These are phyloP conservation scores for Apium graveolens DNA, from an alignment of 129 eudicot genomes.

Conservation along the genomic window DNA sequence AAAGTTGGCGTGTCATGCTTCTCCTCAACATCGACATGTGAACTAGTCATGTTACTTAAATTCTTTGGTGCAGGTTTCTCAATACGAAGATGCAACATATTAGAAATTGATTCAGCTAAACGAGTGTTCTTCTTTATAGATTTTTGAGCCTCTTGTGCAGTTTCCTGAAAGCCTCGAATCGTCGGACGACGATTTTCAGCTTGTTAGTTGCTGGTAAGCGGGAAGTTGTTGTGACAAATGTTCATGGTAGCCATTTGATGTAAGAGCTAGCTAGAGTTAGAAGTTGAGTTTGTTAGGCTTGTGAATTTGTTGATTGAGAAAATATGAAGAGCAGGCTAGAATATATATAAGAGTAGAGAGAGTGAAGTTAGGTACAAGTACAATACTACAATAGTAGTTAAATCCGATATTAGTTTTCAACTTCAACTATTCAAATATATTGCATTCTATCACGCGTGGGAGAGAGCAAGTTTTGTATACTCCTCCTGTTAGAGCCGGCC, in stretches of 20 bases:
- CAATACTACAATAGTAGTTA: neutral
- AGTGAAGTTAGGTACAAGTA: neutral
- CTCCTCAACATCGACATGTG: slow-evolving; percentile 23
- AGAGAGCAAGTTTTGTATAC: neutral
- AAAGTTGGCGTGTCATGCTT: slow-evolving; percentile 37
- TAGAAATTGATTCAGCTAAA: slow-evolving; percentile 40
- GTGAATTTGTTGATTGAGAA: neutral
- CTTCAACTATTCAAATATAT: too few relatives aligned
- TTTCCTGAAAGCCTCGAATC: slow-evolving; percentile 24
- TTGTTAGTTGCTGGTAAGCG: slow-evolving; percentile 9
- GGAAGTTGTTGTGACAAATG: slow-evolving; percentile 26
- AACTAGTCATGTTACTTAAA: slow-evolving; percentile 8
- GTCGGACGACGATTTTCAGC: neutral
- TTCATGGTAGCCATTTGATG: slow-evolving; percentile 28
- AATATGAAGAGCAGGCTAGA: neutral
- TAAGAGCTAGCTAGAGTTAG: neutral
- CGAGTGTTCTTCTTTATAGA: slow-evolving; percentile 25
- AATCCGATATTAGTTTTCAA: too few relatives aligned
- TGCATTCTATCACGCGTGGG: neutral
- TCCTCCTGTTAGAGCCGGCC: too few relatives aligned
- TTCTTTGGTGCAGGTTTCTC: slow-evolving; percentile 32
- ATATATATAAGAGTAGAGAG: slow-evolving; percentile 1
- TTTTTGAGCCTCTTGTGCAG: slow-evolving; percentile 15
- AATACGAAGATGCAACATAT: slow-evolving; percentile 40
- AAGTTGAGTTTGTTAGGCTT: neutral